Evolutionary conservation across 2,329 filamentous ascomycete genomes (phyloP).

Genomic region (Hypoxylon sp.): DNA sequence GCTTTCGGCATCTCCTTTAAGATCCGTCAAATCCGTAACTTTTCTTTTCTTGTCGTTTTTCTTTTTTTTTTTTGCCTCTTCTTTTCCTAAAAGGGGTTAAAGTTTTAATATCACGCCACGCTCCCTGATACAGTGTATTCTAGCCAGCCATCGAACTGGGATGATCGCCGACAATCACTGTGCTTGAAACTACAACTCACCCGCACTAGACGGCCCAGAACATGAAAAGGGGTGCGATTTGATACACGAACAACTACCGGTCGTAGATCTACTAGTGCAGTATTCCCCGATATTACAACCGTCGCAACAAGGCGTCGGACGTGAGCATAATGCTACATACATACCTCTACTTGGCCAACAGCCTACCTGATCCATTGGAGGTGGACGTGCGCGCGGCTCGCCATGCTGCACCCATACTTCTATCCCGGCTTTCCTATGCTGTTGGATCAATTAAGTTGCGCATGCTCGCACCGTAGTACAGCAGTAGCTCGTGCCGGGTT

Average conservation of each 20-base stretch:
- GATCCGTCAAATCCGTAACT: constrained; percentile 1
- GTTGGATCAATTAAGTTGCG: constrained; percentile 31
- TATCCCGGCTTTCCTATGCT: background rate
- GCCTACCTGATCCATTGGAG: constrained; percentile 31
- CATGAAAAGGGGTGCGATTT: constrained; percentile 17
- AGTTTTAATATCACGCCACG: constrained; percentile 40
- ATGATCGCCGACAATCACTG: constrained; percentile 33
- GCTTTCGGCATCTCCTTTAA: constrained; percentile 43
- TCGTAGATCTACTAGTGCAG: constrained; percentile 22
- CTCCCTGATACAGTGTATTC: constrained; percentile 22
- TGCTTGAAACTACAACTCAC: constrained; percentile 34
- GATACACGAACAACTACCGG: constrained; percentile 37
- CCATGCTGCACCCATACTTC: constrained; percentile 31
- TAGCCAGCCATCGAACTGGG: constrained; percentile 28
- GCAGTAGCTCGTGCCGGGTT: constrained; percentile 24
- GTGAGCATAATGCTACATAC: constrained; percentile 33
- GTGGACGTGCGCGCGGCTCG: constrained; percentile 24
- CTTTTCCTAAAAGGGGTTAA: background rate
- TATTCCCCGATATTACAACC: constrained; percentile 34
- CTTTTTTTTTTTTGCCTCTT: constrained; percentile 19
- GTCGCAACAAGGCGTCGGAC: constrained; percentile 32
- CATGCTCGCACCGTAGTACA: constrained; percentile 28
- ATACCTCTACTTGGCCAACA: constrained; percentile 1
- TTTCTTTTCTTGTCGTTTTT: background rate
- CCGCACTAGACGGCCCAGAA: constrained; percentile 40